Evolutionary conservation across 2,329 filamentous ascomycete genomes (phyloP).

Genomic region (Colletotrichum lupini): DNA sequence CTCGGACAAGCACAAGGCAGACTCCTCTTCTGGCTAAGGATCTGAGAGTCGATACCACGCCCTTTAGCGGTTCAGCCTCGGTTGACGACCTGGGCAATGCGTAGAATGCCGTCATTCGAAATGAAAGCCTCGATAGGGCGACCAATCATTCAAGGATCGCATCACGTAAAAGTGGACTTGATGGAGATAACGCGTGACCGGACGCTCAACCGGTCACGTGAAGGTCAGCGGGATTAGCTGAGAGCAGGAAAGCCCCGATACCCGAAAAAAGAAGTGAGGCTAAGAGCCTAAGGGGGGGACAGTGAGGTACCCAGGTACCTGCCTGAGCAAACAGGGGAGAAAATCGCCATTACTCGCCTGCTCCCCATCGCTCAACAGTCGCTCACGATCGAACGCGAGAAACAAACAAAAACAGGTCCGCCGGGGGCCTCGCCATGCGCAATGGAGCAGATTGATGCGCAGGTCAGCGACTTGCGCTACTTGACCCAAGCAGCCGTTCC

Average conservation of each 20-base stretch:
- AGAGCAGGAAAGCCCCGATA: neutral
- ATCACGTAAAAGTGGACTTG: neutral
- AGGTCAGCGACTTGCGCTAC: constrained; percentile 65
- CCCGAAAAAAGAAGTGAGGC: constrained; percentile 9
- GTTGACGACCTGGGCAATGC: neutral
- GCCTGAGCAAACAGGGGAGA: neutral
- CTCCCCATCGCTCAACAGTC: constrained; percentile 12
- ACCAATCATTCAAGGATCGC: constrained; percentile 14
- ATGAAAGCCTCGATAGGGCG: neutral
- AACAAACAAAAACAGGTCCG: constrained; percentile 3
- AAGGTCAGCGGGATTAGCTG: neutral
- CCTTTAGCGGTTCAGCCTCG: neutral
- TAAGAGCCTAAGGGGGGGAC: neutral
- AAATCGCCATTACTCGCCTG: constrained; percentile 32
- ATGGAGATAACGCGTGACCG: neutral
- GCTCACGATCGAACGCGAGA: constrained; percentile 2
- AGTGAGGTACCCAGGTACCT: constrained; percentile 6
- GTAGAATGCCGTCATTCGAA: neutral
- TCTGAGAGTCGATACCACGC: neutral
- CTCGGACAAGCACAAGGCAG: neutral
- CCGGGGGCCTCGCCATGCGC: constrained; percentile 31
- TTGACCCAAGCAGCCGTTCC: constrained; percentile 54
- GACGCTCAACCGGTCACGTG: constrained; percentile 39
- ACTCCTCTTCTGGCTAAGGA: neutral
- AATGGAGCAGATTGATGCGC: constrained; percentile 67